phyloP scores from a whole-genome alignment of 495 filamentous ascomycete species.

The Aspergillus bertholletiae region DNA sequence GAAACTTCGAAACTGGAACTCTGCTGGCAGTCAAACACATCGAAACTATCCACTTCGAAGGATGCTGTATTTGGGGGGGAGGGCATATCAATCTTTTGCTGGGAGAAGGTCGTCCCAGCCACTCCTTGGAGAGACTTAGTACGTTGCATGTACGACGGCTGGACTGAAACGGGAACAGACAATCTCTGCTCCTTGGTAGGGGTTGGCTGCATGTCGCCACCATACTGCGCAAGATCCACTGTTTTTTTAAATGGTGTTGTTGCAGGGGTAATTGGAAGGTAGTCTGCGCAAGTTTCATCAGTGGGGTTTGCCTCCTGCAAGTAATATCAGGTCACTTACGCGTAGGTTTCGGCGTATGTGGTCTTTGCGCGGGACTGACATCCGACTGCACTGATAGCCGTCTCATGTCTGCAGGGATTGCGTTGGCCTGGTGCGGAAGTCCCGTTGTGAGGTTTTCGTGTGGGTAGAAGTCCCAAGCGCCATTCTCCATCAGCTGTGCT shows the following conservation, averaged over 20 bases:
- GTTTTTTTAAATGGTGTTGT: conserved; percentile 44
- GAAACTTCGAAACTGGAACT: conserved; percentile 26
- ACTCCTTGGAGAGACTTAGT: conserved; percentile 45
- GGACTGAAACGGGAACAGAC: conserved; percentile 31
- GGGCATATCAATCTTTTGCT: conserved; percentile 40
- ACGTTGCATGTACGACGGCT: conserved; percentile 44
- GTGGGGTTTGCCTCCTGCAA: background rate
- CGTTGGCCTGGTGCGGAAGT: conserved; percentile 19
- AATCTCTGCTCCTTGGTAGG: conserved; percentile 34
- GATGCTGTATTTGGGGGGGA: conserved; percentile 47
- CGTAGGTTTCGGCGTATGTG: conserved; percentile 55
- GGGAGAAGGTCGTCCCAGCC: conserved; percentile 29
- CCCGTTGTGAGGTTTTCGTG: conserved; percentile 16
- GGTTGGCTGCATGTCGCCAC: conserved; percentile 26
- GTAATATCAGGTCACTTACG: conserved; percentile 38
- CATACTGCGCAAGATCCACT: conserved; percentile 36
- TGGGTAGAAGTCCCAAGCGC: conserved; percentile 27
- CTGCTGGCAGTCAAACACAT: conserved; percentile 30
- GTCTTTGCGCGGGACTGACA: conserved; percentile 38
- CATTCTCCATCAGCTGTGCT: conserved; percentile 18
- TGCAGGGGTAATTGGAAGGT: conserved; percentile 46
- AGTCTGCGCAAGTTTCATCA: conserved; percentile 29
- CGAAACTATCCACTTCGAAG: conserved; percentile 29
- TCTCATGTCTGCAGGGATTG: conserved; percentile 25
- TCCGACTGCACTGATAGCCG: conserved; percentile 41